phyloP scores from a whole-genome alignment of 2,329 filamentous ascomycete genomes.

The Bipolaris bicolor region DNA sequence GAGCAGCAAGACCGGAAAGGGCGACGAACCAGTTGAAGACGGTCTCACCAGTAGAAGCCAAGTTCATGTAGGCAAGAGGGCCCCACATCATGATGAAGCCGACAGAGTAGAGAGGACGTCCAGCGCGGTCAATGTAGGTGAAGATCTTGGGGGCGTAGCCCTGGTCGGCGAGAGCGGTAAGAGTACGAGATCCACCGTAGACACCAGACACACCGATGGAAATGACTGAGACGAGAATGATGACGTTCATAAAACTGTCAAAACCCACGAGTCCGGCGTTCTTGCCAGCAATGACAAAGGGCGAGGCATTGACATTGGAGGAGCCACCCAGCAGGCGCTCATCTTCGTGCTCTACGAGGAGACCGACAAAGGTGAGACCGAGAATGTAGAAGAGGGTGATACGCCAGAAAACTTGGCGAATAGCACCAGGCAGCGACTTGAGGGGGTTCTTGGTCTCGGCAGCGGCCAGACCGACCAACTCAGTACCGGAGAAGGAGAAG shows the following conservation, averaged over 20 bases:
- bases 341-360: conserved; percentile 49
- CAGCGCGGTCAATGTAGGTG: conserved; percentile 80
- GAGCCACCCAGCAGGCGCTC: conserved; percentile 43
- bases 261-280: conserved; percentile 66
- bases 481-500: conserved; percentile 67
- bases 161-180: conserved; percentile 59
- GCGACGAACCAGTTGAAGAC: conserved; percentile 80
- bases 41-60: conserved; percentile 53
- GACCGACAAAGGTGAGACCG: conserved; percentile 52
- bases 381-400: conserved; percentile 55
- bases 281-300: conserved; percentile 70
- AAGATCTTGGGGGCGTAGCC: conserved; percentile 78
- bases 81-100: conserved; percentile 70
- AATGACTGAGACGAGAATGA: conserved; percentile 67
- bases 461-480: conserved; percentile 66
- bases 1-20: conserved; percentile 72
- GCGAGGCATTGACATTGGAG: conserved; percentile 57
- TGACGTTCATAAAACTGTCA: conserved; percentile 70
- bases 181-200: conserved; percentile 63
- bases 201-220: conserved; percentile 65
- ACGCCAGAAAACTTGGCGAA: conserved; percentile 57
- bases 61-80: conserved; percentile 73
- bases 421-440: conserved; percentile 54
- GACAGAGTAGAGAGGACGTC: conserved; percentile 79
- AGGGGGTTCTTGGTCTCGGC: conserved; percentile 64